These are phyloP conservation scores for Cercospora sesami DNA, from an alignment of 2,329 filamentous ascomycete species.

Conservation along the genomic window DNA sequence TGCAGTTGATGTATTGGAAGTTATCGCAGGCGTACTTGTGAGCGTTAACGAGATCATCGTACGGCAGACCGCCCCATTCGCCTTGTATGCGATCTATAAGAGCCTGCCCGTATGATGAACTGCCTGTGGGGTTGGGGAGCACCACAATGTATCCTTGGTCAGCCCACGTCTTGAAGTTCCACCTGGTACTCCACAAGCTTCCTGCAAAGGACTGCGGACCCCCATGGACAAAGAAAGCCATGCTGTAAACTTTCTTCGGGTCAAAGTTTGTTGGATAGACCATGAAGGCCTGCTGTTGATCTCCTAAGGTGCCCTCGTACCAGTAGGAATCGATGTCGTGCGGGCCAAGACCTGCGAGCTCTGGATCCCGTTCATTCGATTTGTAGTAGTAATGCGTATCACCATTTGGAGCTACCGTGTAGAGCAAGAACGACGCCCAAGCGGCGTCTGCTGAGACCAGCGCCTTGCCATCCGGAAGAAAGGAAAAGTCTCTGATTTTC, in stretches of 20 bases:
- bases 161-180: conserved; percentile 36
- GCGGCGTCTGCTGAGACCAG: conserved; percentile 27
- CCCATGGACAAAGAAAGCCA: conserved; percentile 37
- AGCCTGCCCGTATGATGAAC: conserved; percentile 35
- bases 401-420: conserved; percentile 22
- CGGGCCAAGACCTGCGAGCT: conserved; percentile 30
- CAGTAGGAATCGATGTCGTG: conserved; percentile 27
- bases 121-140: conserved; percentile 35
- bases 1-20: conserved; percentile 30
- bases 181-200: conserved; percentile 34
- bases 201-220: conserved; percentile 35
- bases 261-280: conserved; percentile 33
- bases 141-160: conserved; percentile 39
- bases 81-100: conserved; percentile 34
- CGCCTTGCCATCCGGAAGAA: conserved; percentile 28
- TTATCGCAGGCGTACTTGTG: conserved; percentile 28
- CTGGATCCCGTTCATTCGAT: conserved; percentile 28
- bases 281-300: conserved; percentile 30
- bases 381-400: conserved; percentile 30
- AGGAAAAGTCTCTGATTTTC: conserved; percentile 28
- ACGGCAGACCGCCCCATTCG: conserved; percentile 30
- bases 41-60: conserved; percentile 31
- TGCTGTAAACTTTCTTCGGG: conserved; percentile 31
- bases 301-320: conserved; percentile 33
- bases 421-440: conserved; percentile 29